These are phyloP conservation scores for Neurospora sp. DNA, from an alignment of 495 filamentous ascomycete species.

Conservation along the genomic window DNA sequence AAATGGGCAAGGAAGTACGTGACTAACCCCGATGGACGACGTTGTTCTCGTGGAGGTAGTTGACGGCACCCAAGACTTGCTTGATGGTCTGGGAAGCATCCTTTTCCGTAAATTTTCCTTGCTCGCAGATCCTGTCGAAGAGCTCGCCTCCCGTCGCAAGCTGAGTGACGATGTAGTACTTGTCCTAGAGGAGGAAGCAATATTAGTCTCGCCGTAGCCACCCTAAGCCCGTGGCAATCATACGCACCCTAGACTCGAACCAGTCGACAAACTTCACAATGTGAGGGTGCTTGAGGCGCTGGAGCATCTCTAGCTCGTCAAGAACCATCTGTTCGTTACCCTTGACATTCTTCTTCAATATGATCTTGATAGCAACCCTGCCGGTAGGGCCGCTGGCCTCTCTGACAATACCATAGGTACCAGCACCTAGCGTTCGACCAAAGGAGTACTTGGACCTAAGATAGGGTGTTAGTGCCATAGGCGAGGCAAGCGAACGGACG, in stretches of 20 bases:
- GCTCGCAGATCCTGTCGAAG: slow-evolving; percentile 97
- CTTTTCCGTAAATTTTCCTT: slow-evolving; percentile 98
- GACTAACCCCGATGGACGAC: slow-evolving; percentile 85
- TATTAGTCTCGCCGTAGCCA: slow-evolving; percentile 4
- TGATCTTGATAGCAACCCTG: slow-evolving; percentile 97
- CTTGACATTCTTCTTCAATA: slow-evolving; percentile 97
- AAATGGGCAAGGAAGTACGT: neutral
- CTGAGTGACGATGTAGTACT: slow-evolving; percentile 99
- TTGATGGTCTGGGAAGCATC: slow-evolving; percentile 95
- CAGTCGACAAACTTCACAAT: slow-evolving; percentile 98
- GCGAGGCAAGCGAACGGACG: neutral
- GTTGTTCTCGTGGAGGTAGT: slow-evolving; percentile 90
- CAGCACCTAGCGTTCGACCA: slow-evolving; percentile 86
- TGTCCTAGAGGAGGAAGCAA: slow-evolving; percentile 57
- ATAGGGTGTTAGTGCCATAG: slow-evolving; percentile 7
- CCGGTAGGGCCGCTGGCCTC: slow-evolving; percentile 77
- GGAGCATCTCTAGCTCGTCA: slow-evolving; percentile 89
- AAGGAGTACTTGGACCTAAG: slow-evolving; percentile 76
- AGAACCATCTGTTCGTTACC: slow-evolving; percentile 98
- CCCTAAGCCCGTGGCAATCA: neutral
- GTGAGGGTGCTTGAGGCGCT: slow-evolving; percentile 81
- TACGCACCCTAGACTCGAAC: slow-evolving; percentile 85
- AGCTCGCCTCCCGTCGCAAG: slow-evolving; percentile 93
- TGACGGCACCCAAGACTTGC: slow-evolving; percentile 87
- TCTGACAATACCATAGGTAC: slow-evolving; percentile 96